phyloP scores from a whole-genome alignment of 2,329 filamentous ascomycete species.

The Drechslera avenae region DNA sequence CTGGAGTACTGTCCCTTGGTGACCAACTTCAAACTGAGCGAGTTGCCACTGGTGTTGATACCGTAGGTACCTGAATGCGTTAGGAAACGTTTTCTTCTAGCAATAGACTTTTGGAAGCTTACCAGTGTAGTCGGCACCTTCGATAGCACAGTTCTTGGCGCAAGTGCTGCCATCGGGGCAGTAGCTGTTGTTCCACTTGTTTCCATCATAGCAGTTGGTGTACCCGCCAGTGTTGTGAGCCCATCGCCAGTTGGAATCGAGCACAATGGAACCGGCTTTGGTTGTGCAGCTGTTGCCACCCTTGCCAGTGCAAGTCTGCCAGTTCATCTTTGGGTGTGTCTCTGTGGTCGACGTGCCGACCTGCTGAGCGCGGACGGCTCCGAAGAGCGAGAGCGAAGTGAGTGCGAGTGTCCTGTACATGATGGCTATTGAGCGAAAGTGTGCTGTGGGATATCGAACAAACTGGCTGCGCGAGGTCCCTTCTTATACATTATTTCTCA shows the following conservation, averaged over 20 bases:
- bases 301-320: conserved; percentile 48
- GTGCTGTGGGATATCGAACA: conserved; percentile 35
- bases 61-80: conserved; percentile 48
- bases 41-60: conserved; percentile 58
- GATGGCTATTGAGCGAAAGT: conserved; percentile 37
- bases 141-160: conserved; percentile 50
- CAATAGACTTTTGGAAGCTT: conserved; percentile 8
- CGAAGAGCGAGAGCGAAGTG: conserved; percentile 48
- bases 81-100: not conserved
- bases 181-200: conserved; percentile 50
- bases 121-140: conserved; percentile 51
- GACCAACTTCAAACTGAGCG: conserved; percentile 63
- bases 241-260: conserved; percentile 60
- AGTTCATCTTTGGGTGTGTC: conserved; percentile 50
- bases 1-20: conserved; percentile 55
- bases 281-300: conserved; percentile 48
- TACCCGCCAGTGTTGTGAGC: conserved; percentile 52
- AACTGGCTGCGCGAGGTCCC: conserved; percentile 8
- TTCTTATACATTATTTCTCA: conserved; percentile 36
- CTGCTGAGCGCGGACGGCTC: conserved; percentile 50
- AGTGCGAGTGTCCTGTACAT: conserved; percentile 50
- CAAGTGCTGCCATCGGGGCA: conserved; percentile 49
- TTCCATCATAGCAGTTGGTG: conserved; percentile 57
- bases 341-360: conserved; percentile 49
- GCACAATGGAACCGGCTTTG: conserved; percentile 45